Percentiles rank a stretch among this genome's conserved stretches.
Conservation (phyloP, 768 basidiomycete species). For the Dioszegia aurantiaca region DNA sequence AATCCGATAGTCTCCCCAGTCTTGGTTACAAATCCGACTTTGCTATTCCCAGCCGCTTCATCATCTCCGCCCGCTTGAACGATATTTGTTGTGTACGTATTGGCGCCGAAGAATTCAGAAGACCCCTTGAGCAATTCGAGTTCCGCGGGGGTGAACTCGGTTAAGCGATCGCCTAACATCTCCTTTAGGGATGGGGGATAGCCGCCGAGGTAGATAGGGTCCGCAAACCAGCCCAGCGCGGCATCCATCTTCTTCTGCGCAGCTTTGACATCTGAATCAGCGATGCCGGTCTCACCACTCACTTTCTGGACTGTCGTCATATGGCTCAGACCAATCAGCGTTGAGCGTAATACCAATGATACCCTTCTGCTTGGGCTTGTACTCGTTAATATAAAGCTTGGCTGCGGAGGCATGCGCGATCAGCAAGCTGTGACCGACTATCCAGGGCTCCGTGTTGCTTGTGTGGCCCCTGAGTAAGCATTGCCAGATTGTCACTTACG, state of each 20-base stretch:
- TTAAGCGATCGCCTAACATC: constrained; percentile 42
- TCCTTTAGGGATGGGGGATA: constrained; percentile 58
- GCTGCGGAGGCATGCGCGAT: constrained; percentile 68
- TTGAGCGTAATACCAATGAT: constrained; percentile 76
- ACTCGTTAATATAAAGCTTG: constrained; percentile 66
- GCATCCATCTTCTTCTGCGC: constrained; percentile 71
- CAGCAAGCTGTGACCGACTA: constrained; percentile 65
- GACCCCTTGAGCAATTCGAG: constrained; percentile 41
- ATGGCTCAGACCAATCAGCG: constrained; percentile 72
- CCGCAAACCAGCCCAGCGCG: constrained; percentile 63
- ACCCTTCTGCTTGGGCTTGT: constrained; percentile 64
- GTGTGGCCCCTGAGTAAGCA: constrained; percentile 30
- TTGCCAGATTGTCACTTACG: constrained; percentile 17
- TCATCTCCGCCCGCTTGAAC: constrained; percentile 36
- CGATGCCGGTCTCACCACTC: constrained; percentile 37
- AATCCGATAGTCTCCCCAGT: constrained; percentile 35
- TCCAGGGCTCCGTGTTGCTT: constrained; percentile 40
- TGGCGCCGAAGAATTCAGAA: constrained; percentile 34
- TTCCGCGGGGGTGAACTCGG: constrained; percentile 45
- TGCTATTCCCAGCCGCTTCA: constrained; percentile 31
- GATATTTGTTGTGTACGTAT: constrained; percentile 39
- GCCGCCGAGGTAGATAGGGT: constrained; percentile 69
- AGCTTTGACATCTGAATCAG: constrained; percentile 61
- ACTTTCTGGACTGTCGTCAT: constrained; percentile 68
- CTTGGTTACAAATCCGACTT: constrained; percentile 26